These are phyloP conservation scores for Crithidia thermophila DNA, from an alignment of 208 protist genomes.

Conservation along the genomic window DNA sequence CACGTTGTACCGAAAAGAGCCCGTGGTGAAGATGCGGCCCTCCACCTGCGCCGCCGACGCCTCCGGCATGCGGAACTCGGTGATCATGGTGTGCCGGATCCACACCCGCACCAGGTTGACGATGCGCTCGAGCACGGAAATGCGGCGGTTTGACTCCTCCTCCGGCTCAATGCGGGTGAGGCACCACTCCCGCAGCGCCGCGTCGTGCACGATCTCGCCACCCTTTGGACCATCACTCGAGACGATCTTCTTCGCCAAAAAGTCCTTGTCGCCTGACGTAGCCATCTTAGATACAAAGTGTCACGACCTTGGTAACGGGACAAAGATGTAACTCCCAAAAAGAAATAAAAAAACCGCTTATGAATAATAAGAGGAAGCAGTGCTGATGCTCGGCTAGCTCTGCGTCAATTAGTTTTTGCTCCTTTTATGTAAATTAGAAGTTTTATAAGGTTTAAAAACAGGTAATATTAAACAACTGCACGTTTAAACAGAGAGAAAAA, in stretches of 20 bases:
- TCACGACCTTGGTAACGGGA: neutral
- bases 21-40: conserved; percentile 97
- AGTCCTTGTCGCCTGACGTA: conserved; percentile 51
- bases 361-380: too few species aligned
- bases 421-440: too few species aligned
- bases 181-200: conserved; percentile 71
- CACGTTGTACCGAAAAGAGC: conserved; percentile 98
- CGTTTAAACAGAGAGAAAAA: too few species aligned
- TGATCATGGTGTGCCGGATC: conserved; percentile 89
- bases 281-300: neutral
- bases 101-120: conserved; percentile 84
- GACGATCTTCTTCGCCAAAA: conserved; percentile 79
- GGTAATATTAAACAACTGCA: too few species aligned
- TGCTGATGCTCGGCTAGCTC: too few species aligned
- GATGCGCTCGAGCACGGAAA: conserved; percentile 82
- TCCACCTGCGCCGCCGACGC: conserved; percentile 85
- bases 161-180: conserved; percentile 83
- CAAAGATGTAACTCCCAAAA: neutral
- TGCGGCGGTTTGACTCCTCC: conserved; percentile 87
- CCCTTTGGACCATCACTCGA: conserved; percentile 80
- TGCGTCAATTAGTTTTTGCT: too few species aligned
- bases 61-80: conserved; percentile 90
- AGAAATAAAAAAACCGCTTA: conserved; percentile 21
- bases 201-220: conserved; percentile 73
- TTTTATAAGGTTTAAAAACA: too few species aligned